These are phyloP conservation scores for Chaetomium sp. DNA, from an alignment of 2,329 filamentous ascomycete genomes.

Conservation along the genomic window DNA sequence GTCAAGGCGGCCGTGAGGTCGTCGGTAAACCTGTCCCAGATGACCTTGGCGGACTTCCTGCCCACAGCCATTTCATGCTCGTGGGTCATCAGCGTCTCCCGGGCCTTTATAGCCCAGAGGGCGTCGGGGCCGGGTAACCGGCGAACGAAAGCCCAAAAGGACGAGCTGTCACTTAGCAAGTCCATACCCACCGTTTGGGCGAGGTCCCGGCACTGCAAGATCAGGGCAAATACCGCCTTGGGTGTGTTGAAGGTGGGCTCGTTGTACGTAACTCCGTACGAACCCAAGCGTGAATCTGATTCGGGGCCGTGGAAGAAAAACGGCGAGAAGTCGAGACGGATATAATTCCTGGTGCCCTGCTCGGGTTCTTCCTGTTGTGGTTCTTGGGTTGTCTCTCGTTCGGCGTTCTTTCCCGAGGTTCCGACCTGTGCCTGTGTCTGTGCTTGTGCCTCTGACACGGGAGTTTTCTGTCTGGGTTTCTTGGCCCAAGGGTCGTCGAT, in stretches of 20 bases:
- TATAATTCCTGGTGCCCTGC: slow-evolving; percentile 12
- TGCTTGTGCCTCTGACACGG: neutral
- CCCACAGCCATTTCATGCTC: slow-evolving; percentile 3
- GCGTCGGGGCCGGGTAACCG: slow-evolving; percentile 32
- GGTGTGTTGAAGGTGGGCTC: slow-evolving; percentile 32
- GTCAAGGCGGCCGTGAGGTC: slow-evolving; percentile 29
- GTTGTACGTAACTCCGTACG: slow-evolving; percentile 31
- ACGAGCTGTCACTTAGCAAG: slow-evolving; percentile 32
- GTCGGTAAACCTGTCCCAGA: slow-evolving; percentile 13
- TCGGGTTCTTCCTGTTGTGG: neutral
- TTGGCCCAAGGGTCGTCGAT: neutral
- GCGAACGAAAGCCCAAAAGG: slow-evolving; percentile 32
- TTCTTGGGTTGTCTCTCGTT: neutral
- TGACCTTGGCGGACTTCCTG: neutral
- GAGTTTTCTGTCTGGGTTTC: neutral
- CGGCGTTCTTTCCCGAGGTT: neutral
- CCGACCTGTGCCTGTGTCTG: neutral
- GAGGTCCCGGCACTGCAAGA: slow-evolving; percentile 18
- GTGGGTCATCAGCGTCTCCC: slow-evolving; percentile 27
- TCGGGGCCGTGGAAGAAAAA: slow-evolving; percentile 30
- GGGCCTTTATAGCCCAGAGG: slow-evolving; percentile 32
- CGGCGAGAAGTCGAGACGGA: slow-evolving; percentile 30
- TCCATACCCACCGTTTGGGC: slow-evolving; percentile 31
- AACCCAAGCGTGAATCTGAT: slow-evolving; percentile 20
- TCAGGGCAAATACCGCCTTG: slow-evolving; percentile 28